phyloP scores from a whole-genome alignment of 2,329 filamentous ascomycete species.

The Penicillium sp. region DNA sequence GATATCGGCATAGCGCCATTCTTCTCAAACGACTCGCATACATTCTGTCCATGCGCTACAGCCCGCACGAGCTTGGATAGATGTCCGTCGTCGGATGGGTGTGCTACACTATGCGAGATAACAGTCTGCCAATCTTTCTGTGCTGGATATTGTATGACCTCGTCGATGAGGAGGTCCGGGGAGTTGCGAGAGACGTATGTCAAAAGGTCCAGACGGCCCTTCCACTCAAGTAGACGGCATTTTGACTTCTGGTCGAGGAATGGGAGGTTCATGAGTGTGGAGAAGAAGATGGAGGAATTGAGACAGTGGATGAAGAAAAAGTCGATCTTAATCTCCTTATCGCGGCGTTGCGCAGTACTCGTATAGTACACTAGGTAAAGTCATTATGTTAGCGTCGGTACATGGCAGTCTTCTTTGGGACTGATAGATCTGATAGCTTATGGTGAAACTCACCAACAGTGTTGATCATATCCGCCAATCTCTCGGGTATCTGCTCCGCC shows the following conservation, averaged over 20 bases:
- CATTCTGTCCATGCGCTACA: slow-evolving; percentile 64
- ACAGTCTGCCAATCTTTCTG: slow-evolving; percentile 50
- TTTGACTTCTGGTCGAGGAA: slow-evolving; percentile 64
- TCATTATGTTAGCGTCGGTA: neutral
- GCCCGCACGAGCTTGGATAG: slow-evolving; percentile 73
- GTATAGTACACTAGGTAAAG: slow-evolving; percentile 51
- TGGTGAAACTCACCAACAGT: slow-evolving; percentile 47
- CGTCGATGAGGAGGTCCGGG: slow-evolving; percentile 60
- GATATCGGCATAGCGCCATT: slow-evolving; percentile 34
- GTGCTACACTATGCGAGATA: slow-evolving; percentile 47
- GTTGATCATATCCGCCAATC: slow-evolving; percentile 70
- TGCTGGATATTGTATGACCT: slow-evolving; percentile 62
- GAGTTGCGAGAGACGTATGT: slow-evolving; percentile 71
- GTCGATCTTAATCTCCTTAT: slow-evolving; percentile 72
- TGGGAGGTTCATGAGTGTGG: slow-evolving; percentile 61
- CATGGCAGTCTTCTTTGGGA: neutral
- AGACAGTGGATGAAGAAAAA: slow-evolving; percentile 82
- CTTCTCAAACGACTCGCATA: slow-evolving; percentile 37
- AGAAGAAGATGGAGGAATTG: slow-evolving; percentile 75
- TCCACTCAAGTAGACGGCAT: slow-evolving; percentile 75
- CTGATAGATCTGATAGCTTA: neutral
- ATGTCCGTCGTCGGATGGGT: slow-evolving; percentile 74
- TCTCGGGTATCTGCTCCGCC: slow-evolving; percentile 58
- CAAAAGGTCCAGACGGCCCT: slow-evolving; percentile 71
- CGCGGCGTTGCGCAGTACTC: slow-evolving; percentile 62